Evolutionary conservation across 108 stramenopile species (phyloP), one percentile per base, ranked within the genome.

Genomic region (Chaetoceros tenuissimus): DNA sequence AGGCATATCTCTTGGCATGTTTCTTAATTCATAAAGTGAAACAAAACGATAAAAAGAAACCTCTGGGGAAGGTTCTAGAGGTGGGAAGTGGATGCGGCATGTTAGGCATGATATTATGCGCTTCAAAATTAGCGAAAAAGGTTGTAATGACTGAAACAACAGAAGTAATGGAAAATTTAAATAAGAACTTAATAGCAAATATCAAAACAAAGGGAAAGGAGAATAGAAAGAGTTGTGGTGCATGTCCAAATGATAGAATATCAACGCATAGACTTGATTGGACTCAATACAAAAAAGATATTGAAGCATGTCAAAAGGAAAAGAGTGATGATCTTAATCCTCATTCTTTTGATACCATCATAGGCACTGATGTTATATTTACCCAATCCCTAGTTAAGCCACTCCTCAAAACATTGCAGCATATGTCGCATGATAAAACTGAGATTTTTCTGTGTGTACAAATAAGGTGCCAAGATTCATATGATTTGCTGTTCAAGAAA

Each of bases 321-420:
- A n/a, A n/a, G n/a, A n/a, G n/a, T n/a, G n/a, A n/a, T n/a, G n/a
- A 69, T 19, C 53, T 82, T 19, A 28, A 70, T 17, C 57, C 77
- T 2, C 65, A 78, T 65, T 69, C 75, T 3, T 68, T 81, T 48
- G 85, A 87, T 68, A 81, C 77, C 20, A 81, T 87, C 53, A 66
- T 87, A 7, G 85, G 81, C 20, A 87, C 85, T 2, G 85, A 87
- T 64, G 85, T 87, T 19, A 68, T 87, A 2, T 87, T 87, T 71
- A 62, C 80, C 8, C 75, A 75, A 1, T 18, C 54, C 23, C 66
- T 87, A 48, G 85, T 87, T 0, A 25, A 56, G 19, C 85, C 85
- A 7, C 50, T 87, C 21, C 60, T 81, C 30, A 47, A 73, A 46
- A 83, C 85, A 18, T 51, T 87, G 50, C 46, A 53, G 24, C 64